These are phyloP conservation scores for Fusarium floridanum DNA, from an alignment of 2,329 filamentous ascomycete species.

Conservation along the genomic window DNA sequence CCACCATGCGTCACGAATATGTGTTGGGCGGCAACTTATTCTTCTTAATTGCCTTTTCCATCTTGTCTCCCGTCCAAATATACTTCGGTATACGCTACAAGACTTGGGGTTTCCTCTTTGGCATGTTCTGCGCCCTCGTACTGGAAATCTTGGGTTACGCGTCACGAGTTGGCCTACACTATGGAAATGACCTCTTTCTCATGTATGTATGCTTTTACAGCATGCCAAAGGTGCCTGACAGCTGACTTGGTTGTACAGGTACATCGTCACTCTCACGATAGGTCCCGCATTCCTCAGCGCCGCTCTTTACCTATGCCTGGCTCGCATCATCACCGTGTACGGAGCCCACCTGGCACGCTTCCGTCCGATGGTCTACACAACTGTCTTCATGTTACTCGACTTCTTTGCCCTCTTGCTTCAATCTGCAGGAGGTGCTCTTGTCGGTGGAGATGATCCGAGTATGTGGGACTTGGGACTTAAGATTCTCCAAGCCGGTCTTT, in stretches of 20 bases:
- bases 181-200: not conserved
- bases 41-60: not conserved
- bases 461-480: not conserved
- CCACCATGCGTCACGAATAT: constrained; percentile 1
- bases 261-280: not conserved
- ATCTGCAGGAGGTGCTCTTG: not conserved
- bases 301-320: not conserved
- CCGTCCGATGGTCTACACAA: not conserved
- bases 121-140: not conserved
- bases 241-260: not conserved
- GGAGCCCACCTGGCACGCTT: not conserved
- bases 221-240: not conserved
- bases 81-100: not conserved
- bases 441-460: not conserved
- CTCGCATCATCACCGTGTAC: not conserved
- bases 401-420: not conserved
- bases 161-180: not conserved
- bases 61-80: not conserved
- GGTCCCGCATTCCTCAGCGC: not conserved
- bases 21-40: not conserved
- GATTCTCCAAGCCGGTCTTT: not conserved
- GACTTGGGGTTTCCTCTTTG: not conserved
- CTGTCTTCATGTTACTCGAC: not conserved
- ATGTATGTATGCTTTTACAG: not conserved
- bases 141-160: not conserved